phyloP scores from a whole-genome alignment of 495 filamentous ascomycete species.

The Hypoxylon fuscum region DNA sequence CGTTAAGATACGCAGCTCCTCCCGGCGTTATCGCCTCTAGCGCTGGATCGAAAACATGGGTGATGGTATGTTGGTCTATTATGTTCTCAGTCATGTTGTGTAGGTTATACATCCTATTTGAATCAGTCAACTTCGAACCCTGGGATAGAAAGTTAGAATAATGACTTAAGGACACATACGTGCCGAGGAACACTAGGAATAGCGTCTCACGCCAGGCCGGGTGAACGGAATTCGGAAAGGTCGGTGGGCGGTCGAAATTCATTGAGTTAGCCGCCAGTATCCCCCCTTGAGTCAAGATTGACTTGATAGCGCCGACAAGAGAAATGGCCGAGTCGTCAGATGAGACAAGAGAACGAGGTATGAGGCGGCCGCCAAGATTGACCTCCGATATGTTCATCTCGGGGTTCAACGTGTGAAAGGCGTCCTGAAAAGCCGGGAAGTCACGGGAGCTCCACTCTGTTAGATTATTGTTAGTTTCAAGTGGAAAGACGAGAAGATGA shows the following conservation, averaged over 20 bases:
- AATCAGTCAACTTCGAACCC: background rate
- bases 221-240: slow-evolving; percentile 9
- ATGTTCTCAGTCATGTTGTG: slow-evolving; percentile 4
- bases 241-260: slow-evolving; percentile 4
- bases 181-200: slow-evolving; percentile 6
- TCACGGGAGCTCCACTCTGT: slow-evolving; percentile 1
- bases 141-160: background rate
- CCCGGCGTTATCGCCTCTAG: slow-evolving; percentile 1
- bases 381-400: slow-evolving; percentile 8
- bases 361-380: slow-evolving; percentile 10
- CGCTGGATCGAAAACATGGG: slow-evolving; percentile 1
- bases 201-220: slow-evolving; percentile 7
- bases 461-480: background rate
- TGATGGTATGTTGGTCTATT: background rate
- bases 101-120: slow-evolving; percentile 1
- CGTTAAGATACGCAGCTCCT: slow-evolving; percentile 45
- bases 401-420: slow-evolving; percentile 10
- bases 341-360: background rate
- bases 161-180: background rate
- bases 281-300: background rate
- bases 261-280: slow-evolving; percentile 3
- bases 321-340: background rate
- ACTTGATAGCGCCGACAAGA: background rate
- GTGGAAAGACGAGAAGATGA: too few relatives aligned
- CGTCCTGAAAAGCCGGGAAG: slow-evolving; percentile 8